These are phyloP conservation scores for Coix lacrymajobi DNA, from an alignment of 176 grass and related monocot species.

Conservation along the genomic window DNA sequence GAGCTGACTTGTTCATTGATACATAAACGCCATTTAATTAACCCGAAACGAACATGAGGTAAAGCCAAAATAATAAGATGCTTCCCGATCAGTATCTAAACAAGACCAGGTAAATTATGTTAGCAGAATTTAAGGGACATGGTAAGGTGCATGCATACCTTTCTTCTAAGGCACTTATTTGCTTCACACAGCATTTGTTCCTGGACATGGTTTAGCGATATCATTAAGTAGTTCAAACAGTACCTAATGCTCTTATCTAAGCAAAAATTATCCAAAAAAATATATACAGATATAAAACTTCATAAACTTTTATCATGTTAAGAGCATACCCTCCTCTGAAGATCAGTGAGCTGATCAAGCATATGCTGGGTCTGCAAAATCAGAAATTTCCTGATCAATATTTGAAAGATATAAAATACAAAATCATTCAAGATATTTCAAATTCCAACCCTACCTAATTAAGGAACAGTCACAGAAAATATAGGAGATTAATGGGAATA, in stretches of 20 bases:
- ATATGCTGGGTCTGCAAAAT: slow-evolving; percentile 74
- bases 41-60: neutral
- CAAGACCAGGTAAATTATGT: neutral
- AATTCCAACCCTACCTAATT: neutral
- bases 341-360: slow-evolving; percentile 66
- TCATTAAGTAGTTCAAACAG: neutral
- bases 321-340: slow-evolving; percentile 64
- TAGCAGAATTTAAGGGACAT: neutral
- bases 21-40: neutral
- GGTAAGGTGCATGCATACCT: slow-evolving; percentile 37
- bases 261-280: neutral
- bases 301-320: neutral
- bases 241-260: neutral
- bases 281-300: neutral
- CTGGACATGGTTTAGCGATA: slow-evolving; percentile 32
- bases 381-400: neutral
- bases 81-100: neutral
- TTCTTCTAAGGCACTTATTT: slow-evolving; percentile 77
- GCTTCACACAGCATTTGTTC: slow-evolving; percentile 75
- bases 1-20: neutral
- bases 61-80: neutral
- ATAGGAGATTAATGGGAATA: neutral
- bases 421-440: neutral
- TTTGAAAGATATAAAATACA: neutral
- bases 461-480: neutral